Evolutionary conservation across 371 early-diverging fungal genomes (phyloP).

Genomic region (Mortierella sp.): DNA sequence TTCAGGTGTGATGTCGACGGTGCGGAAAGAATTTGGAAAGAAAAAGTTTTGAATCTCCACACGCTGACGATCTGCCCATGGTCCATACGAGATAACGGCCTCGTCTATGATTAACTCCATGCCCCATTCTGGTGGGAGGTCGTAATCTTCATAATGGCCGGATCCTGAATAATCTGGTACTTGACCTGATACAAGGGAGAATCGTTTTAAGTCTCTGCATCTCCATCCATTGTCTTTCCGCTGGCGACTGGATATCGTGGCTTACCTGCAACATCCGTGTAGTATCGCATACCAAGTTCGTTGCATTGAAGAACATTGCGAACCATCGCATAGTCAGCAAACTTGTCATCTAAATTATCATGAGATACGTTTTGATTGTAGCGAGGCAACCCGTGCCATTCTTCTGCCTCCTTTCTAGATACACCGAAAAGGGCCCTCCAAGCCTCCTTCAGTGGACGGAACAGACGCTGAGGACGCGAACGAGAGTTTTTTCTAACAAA

Average conservation of each 20-base stretch:
- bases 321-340: slow-evolving; percentile 81
- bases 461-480: slow-evolving; percentile 6
- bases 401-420: slow-evolving; percentile 31
- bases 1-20: slow-evolving; percentile 58
- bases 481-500: no score
- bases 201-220: not conserved
- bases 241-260: no score
- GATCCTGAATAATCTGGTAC: slow-evolving; percentile 56
- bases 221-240: no score
- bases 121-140: slow-evolving; percentile 80
- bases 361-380: slow-evolving; percentile 46
- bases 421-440: slow-evolving; percentile 42
- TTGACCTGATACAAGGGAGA: slow-evolving; percentile 53
- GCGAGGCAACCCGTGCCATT: slow-evolving; percentile 58
- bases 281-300: slow-evolving; percentile 70
- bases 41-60: slow-evolving; percentile 77
- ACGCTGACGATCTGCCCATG: slow-evolving; percentile 90
- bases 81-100: slow-evolving; percentile 80
- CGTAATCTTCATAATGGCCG: slow-evolving; percentile 57
- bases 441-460: slow-evolving; percentile 12
- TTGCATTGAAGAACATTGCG: slow-evolving; percentile 73
- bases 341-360: slow-evolving; percentile 52
- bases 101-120: slow-evolving; percentile 70
- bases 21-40: slow-evolving; percentile 78
- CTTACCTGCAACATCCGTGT: slow-evolving; percentile 77